Evolutionary conservation across 2,329 filamentous ascomycete genomes (phyloP).

Genomic region (Epichloe coenophiala): DNA sequence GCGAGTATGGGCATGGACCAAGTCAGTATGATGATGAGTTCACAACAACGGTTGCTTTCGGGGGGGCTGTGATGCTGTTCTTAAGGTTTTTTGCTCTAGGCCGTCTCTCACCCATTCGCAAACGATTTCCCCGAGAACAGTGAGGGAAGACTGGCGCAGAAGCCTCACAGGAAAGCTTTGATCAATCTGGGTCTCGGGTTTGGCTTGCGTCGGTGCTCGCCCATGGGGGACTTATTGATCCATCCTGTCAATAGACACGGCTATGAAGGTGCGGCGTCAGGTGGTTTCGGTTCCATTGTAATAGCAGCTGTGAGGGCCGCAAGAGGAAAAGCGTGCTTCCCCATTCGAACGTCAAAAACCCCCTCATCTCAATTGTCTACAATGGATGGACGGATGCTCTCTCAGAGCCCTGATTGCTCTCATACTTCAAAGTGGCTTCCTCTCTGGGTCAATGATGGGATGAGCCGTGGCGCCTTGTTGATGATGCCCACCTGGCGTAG

Average conservation of each 20-base stretch:
- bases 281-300: not conserved
- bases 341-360: not conserved
- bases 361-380: too few relatives aligned
- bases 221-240: not conserved
- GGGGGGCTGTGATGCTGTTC: not conserved
- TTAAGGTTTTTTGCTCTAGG: not conserved
- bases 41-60: not conserved
- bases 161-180: not conserved
- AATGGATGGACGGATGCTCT: too few relatives aligned
- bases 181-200: not conserved
- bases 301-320: not conserved
- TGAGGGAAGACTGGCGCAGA: not conserved
- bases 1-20: not conserved
- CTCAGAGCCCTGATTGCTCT: too few relatives aligned
- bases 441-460: not conserved
- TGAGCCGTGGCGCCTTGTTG: not conserved
- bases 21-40: not conserved
- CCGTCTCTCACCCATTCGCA: not conserved
- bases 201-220: not conserved
- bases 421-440: too few relatives aligned
- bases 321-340: not conserved
- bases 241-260: not conserved
- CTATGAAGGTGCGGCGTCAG: not conserved
- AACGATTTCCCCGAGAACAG: not conserved
- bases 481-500: not conserved